Percentiles rank a stretch among this genome's conserved stretches.
Conservation (phyloP, 768 basidiomycete species). For the Sarcodon aspratus region DNA sequence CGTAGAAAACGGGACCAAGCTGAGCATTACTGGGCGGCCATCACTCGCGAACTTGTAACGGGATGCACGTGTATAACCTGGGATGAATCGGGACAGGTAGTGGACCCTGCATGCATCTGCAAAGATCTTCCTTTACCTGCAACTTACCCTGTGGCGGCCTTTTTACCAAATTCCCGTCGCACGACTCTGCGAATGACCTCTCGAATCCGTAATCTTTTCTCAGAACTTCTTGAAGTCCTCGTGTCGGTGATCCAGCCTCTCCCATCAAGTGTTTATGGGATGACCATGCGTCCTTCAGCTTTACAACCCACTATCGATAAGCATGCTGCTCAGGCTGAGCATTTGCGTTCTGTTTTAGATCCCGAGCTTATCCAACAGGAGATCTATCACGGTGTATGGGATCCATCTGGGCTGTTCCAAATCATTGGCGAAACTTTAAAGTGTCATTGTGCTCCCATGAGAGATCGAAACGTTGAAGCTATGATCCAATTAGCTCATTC, state of each 20-base stretch:
- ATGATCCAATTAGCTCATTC: constrained; percentile 66
- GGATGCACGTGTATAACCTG: constrained; percentile 83
- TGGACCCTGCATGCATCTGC: constrained; percentile 41
- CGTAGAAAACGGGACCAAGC: constrained; percentile 60
- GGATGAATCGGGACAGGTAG: constrained; percentile 40
- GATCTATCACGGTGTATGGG: constrained; percentile 64
- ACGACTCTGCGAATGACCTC: constrained; percentile 61
- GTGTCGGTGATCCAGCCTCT: constrained; percentile 78
- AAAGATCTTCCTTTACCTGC: constrained; percentile 2
- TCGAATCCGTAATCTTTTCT: constrained; percentile 56
- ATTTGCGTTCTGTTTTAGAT: constrained; percentile 71
- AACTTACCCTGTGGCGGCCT: constrained; percentile 24
- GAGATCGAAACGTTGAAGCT: constrained; percentile 71
- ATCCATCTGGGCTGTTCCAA: constrained; percentile 66
- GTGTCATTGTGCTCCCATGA: constrained; percentile 88
- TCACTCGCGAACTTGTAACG: constrained; percentile 63
- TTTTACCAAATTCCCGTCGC: constrained; percentile 20
- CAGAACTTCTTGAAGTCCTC: constrained; percentile 73
- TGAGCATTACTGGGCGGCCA: constrained; percentile 79
- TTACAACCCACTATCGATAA: constrained; percentile 40
- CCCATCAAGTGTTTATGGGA: constrained; percentile 28
- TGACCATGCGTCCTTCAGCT: constrained; percentile 7
- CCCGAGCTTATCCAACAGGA: constrained; percentile 76
- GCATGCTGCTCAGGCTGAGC: constrained; percentile 50
- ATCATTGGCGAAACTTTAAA: constrained; percentile 77